A percentile compares a stretch with the other conserved stretches of the same genome.
phyloP scores from a whole-genome alignment of 345 rosid species.

The Viola odorata region DNA sequence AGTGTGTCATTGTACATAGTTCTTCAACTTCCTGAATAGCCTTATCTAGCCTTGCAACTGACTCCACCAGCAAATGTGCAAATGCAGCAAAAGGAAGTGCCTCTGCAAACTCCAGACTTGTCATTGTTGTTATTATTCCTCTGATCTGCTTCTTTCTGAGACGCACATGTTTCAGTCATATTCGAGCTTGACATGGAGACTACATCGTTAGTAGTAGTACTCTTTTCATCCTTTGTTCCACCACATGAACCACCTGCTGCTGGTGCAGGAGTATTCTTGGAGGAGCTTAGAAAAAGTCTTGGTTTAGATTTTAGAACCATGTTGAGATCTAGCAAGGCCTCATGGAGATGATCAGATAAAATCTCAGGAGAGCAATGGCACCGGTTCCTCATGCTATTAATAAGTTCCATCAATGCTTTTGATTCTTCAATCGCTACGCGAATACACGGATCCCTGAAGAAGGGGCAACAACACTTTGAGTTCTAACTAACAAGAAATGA shows the following conservation, averaged over 20 bases:
- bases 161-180: slow-evolving; percentile 52
- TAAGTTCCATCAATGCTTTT: slow-evolving; percentile 54
- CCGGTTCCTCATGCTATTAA: slow-evolving; percentile 47
- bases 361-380: slow-evolving; percentile 73
- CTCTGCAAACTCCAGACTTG: slow-evolving; percentile 65
- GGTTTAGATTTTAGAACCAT: slow-evolving; percentile 71
- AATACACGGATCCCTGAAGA: slow-evolving; percentile 71
- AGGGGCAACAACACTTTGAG: slow-evolving; percentile 51
- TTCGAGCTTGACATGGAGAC: slow-evolving; percentile 52
- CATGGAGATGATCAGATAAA: slow-evolving; percentile 71
- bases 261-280: slow-evolving; percentile 35
- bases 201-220: background rate
- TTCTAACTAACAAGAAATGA: slow-evolving; percentile 26
- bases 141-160: slow-evolving; percentile 27
- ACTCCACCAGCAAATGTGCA: slow-evolving; percentile 66
- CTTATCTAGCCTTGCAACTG: slow-evolving; percentile 66
- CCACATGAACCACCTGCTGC: too few relatives aligned
- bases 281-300: slow-evolving; percentile 55
- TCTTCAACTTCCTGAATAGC: slow-evolving; percentile 71
- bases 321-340: slow-evolving; percentile 71
- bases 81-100: slow-evolving; percentile 88
- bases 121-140: slow-evolving; percentile 32
- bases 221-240: slow-evolving; percentile 17
- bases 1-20: slow-evolving; percentile 54
- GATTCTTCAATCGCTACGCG: slow-evolving; percentile 64